These are phyloP conservation scores for Laetiporus sulphureus DNA, from an alignment of 1,284 basidiomycete genomes.

Conservation along the genomic window DNA sequence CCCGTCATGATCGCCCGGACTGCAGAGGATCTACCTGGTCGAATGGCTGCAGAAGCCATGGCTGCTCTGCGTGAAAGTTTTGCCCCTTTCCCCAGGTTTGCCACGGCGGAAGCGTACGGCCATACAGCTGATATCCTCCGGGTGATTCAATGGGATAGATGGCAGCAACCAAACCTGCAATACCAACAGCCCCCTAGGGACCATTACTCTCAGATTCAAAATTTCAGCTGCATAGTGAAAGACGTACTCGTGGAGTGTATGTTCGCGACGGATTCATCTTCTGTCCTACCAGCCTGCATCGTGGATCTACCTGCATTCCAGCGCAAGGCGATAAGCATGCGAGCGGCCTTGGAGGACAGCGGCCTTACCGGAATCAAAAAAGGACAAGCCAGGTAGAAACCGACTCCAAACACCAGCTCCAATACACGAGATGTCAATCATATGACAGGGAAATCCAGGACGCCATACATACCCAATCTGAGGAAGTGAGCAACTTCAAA, in stretches of 20 bases:
- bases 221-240: background rate
- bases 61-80: conserved; percentile 39
- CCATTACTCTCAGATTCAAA: no score
- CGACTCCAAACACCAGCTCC: conserved; percentile 54
- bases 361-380: conserved; percentile 48
- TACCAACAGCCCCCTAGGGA: conserved; percentile 53
- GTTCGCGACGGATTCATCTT: conserved; percentile 65
- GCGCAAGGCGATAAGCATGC: background rate
- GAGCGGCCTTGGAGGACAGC: background rate
- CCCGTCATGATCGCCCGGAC: background rate
- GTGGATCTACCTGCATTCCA: conserved; percentile 45
- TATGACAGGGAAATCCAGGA: no score
- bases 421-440: background rate
- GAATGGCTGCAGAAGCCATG: conserved; percentile 60
- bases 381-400: conserved; percentile 57
- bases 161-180: conserved; percentile 52
- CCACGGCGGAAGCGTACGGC: conserved; percentile 53
- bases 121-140: conserved; percentile 61
- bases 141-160: conserved; percentile 66
- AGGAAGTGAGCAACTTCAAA: conserved; percentile 36
- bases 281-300: conserved; percentile 51
- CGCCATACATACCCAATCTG: conserved; percentile 45
- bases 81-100: conserved; percentile 52
- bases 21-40: conserved; percentile 41
- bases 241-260: conserved; percentile 47